Base-by-base conservation (phyloP, 2,329 filamentous ascomycete genomes). In the Hypoxylon sp. region DNA sequence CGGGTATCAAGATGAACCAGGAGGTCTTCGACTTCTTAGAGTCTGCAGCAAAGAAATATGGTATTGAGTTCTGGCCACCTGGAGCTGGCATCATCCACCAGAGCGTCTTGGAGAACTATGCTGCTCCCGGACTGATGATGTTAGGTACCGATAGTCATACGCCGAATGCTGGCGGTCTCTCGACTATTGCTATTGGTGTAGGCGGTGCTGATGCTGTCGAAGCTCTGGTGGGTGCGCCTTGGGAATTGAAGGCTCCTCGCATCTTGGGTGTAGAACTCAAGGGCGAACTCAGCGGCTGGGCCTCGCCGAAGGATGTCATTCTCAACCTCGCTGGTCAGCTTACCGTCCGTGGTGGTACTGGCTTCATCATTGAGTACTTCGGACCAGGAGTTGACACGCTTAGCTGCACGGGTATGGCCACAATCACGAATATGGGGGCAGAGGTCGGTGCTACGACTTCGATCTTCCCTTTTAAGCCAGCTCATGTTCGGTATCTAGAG, bases 11-110 rank as follows among this genome's bases (percentile, higher is more conserved):
- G 81, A 92, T 92, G 51, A 99, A 99, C 82, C 94, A 94, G 80
- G 96, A 99, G 85, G 94, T 99, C 0, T 99, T 98, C 79, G 94
- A 97, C 81, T 99, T 99, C 80, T 82, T 99, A 63, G 95, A 98
- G 85, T 97, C 93, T 59, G 96, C 96, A 0, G 91, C 91, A 14
- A 94, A 92, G 84, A 94, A 92, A 80, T 97, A 96, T 77, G 94
- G 94, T 48, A 96, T 97, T 79, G 94, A 97, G 80, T 97, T 97
- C 78, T 97, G 94, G 94, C 93, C 94, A 1, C 94, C 94, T 0
- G 94, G 94, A 67, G 94, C 94, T 6, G 94, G 94, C 71, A 97
- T 97, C 73, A 97, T 99, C 73, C 96, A 99, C 83, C 96, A 99
- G 87, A 97, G 93, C 58, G 96, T 99, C 22, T 83, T 99, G 75